Evolutionary conservation across 768 basidiomycete genomes (phyloP), one percentile per base, ranked within the genome.

Genomic region (Leccinum disarticulatum): DNA sequence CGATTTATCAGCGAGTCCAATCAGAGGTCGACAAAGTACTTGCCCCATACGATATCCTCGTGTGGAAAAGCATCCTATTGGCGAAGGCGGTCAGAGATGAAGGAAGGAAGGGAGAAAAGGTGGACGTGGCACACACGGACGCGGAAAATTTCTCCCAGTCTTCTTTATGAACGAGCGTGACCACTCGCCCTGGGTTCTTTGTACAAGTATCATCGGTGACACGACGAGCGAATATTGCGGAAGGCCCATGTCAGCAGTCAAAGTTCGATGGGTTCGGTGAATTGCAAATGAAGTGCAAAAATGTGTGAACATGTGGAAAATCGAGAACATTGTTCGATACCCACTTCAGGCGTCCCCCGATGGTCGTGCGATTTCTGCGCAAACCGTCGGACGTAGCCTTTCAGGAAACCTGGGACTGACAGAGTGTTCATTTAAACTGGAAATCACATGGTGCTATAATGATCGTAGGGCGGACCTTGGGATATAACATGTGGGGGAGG

Each of bases 361-460:
- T 98, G 95, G 69, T 98, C 95, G 70, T 93, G 91, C 57, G 93
- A 95, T 69, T 85, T 83, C 74, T 96, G 93, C 0, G 94, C 92
- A 67, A 97, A 97, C 28, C 95, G 79, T 2, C 94, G 83, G 0
- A 95, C 91, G 61, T 93, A 94, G 35, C 91, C 91, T 75, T 94
- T 96, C 64, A 97, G 77, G 67, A 88, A 97, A 10, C 95, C 95
- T 0, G 91, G 80, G 0, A 80, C 91, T 89, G 19, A 36, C 4
- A 8, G 1, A 15, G 10, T 6, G 19, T 51, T 25, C 1, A 22
- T 22, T 22, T 22, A n/a, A n/a, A 35, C 27, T 27, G 27, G 53
- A 55, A 13, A 5, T 22, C 2, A 17, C 46, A 19, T 4, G 0
- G 25, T 10, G 5, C 4, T 8, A 15, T 6, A 33, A 15, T 28